A percentile compares a stretch with the other conserved stretches of the same genome.
Evolutionary conservation across 2,329 filamentous ascomycete genomes (phyloP).

Genomic region (Fusarium algeriense): DNA sequence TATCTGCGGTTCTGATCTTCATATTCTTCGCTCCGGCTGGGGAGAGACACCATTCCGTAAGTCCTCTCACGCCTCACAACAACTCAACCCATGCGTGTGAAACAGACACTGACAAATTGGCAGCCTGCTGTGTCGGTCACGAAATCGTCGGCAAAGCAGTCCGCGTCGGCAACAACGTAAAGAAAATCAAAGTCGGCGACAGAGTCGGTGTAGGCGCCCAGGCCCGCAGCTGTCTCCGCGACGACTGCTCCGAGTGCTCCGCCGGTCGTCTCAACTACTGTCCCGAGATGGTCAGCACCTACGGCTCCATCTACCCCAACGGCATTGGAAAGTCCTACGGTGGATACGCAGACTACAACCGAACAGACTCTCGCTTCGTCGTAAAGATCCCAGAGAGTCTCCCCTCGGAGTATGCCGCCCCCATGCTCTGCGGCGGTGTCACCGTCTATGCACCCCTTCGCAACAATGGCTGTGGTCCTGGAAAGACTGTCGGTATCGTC

Average conservation of each 20-base stretch:
- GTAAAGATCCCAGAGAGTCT: conserved; percentile 60
- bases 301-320: conserved; percentile 63
- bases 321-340: conserved; percentile 59
- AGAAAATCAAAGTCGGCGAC: conserved; percentile 69
- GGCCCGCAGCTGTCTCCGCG: conserved; percentile 63
- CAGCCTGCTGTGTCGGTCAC: conserved; percentile 69
- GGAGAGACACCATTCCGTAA: conserved; percentile 55
- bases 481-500: conserved; percentile 74
- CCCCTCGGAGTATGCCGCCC: conserved; percentile 60
- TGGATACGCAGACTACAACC: conserved; percentile 57
- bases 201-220: conserved; percentile 74
- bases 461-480: conserved; percentile 72
- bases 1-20: conserved; percentile 71
- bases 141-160: conserved; percentile 72
- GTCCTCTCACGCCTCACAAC: conserved; percentile 23
- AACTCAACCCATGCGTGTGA: neutral
- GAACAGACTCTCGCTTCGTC: conserved; percentile 58
- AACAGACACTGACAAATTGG: conserved; percentile 17
- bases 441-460: conserved; percentile 73
- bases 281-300: conserved; percentile 60
- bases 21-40: conserved; percentile 68
- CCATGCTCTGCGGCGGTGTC: conserved; percentile 77
- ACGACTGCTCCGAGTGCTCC: conserved; percentile 57
- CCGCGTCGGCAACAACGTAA: conserved; percentile 63
- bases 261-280: conserved; percentile 59